Percentiles rank a stretch among this genome's conserved stretches.
Conservation (phyloP, 2,329 filamentous ascomycete genomes). For the Pezicula rhizophila region DNA sequence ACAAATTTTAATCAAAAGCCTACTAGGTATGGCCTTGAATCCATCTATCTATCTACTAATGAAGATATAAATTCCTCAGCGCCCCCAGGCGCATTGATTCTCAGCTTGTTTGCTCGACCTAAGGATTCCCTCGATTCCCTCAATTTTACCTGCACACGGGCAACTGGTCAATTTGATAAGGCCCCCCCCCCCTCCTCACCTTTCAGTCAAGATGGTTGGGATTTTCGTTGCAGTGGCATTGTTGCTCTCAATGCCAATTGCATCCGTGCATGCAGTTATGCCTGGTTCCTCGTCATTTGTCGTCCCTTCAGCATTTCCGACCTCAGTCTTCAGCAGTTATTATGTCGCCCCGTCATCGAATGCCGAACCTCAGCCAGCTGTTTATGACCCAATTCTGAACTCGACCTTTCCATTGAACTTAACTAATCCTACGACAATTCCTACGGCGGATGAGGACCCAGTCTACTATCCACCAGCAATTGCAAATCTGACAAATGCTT, state of each 20-base stretch:
- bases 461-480: slow-evolving; percentile 41
- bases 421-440: slow-evolving; percentile 47
- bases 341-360: slow-evolving; percentile 38
- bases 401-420: slow-evolving; percentile 47
- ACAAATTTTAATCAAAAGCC: no score
- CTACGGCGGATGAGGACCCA: slow-evolving; percentile 41
- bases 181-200: no score
- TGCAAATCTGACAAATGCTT: slow-evolving; percentile 35
- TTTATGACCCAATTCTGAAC: slow-evolving; percentile 48
- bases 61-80: no score
- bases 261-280: slow-evolving; percentile 10
- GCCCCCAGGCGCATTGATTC: no score
- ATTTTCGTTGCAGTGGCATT: background rate
- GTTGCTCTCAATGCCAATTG: background rate
- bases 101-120: no score
- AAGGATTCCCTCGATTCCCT: no score
- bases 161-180: no score
- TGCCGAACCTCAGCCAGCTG: slow-evolving; percentile 45
- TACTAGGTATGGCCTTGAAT: no score
- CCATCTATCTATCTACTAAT: no score
- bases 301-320: slow-evolving; percentile 43
- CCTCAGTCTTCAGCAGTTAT: slow-evolving; percentile 43
- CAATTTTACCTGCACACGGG: no score
- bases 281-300: slow-evolving; percentile 33
- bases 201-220: background rate